Conservation (phyloP, 495 filamentous ascomycete genomes). For the Penicillium turbatum region DNA sequence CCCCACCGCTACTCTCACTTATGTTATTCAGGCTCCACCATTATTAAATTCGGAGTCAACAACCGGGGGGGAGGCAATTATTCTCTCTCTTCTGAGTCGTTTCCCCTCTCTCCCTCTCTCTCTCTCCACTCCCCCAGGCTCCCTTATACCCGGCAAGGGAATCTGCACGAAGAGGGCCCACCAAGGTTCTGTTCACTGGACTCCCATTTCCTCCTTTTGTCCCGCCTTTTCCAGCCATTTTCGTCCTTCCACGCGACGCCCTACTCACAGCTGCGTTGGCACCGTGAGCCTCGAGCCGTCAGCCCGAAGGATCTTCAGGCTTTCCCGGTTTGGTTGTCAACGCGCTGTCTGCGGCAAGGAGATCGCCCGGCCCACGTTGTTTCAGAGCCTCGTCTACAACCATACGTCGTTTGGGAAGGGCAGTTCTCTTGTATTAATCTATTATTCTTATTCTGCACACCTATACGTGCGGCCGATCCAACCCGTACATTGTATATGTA, state of each 20-base stretch:
- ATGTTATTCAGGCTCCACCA: constrained; percentile 13
- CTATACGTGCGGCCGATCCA: too few species aligned
- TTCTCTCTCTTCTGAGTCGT: neutral
- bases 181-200: constrained; percentile 4
- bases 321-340: constrained; percentile 1
- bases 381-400: constrained; percentile 6
- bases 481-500: too few species aligned
- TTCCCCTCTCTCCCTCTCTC: neutral
- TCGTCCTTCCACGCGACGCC: neutral
- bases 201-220: neutral
- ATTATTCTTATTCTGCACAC: too few species aligned
- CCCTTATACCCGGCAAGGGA: constrained; percentile 20
- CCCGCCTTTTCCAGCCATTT: neutral
- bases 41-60: constrained; percentile 19
- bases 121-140: constrained; percentile 7
- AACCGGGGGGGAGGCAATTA: constrained; percentile 10
- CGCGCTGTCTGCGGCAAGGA: constrained; percentile 9
- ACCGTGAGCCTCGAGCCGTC: neutral
- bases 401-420: too few species aligned
- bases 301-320: constrained; percentile 4
- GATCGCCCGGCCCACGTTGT: constrained; percentile 9
- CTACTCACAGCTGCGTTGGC: neutral
- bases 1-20: constrained; percentile 5
- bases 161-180: constrained; percentile 16
- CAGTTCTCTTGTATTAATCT: too few species aligned